phyloP scores from a whole-genome alignment of 164 flowering plant species.

The Warburgia ugandensis region DNA sequence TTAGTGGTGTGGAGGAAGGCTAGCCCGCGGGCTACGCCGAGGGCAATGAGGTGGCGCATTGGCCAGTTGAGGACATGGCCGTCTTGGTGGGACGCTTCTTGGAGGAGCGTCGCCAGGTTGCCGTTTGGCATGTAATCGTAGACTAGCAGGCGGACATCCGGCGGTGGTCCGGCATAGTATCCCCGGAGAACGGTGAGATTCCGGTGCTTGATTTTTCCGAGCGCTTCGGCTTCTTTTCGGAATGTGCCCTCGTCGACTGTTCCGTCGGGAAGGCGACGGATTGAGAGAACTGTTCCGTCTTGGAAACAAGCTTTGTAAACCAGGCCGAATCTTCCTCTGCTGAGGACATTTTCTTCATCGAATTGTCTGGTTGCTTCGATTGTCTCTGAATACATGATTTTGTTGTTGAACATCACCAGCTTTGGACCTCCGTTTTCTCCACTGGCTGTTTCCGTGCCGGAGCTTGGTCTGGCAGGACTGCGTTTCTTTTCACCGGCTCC shows the following conservation, averaged over 20 bases:
- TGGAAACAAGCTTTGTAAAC: constrained; percentile 69
- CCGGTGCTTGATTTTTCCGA: constrained; percentile 72
- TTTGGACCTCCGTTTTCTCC: constrained; percentile 59
- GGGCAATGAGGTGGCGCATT: constrained; percentile 91
- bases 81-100: constrained; percentile 91
- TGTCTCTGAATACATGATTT: constrained; percentile 67
- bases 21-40: constrained; percentile 84
- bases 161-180: constrained; percentile 74
- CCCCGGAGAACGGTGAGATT: constrained; percentile 87
- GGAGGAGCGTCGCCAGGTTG: constrained; percentile 74
- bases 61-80: constrained; percentile 96
- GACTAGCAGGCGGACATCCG: constrained; percentile 55
- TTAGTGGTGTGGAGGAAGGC: constrained; percentile 54
- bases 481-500: constrained; percentile 56
- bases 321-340: constrained; percentile 58
- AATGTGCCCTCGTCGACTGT: constrained; percentile 40
- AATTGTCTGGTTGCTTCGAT: constrained; percentile 79
- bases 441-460: constrained; percentile 49
- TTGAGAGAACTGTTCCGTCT: constrained; percentile 77
- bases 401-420: constrained; percentile 75
- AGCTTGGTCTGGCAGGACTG: constrained; percentile 54
- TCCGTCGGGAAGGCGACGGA: constrained; percentile 65
- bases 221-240: constrained; percentile 65
- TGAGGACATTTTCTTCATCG: constrained; percentile 83
- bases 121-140: constrained; percentile 99